Evolutionary conservation across 202 grass and related monocot species (phyloP).

Genomic region (Schoenoplectus triqueter): DNA sequence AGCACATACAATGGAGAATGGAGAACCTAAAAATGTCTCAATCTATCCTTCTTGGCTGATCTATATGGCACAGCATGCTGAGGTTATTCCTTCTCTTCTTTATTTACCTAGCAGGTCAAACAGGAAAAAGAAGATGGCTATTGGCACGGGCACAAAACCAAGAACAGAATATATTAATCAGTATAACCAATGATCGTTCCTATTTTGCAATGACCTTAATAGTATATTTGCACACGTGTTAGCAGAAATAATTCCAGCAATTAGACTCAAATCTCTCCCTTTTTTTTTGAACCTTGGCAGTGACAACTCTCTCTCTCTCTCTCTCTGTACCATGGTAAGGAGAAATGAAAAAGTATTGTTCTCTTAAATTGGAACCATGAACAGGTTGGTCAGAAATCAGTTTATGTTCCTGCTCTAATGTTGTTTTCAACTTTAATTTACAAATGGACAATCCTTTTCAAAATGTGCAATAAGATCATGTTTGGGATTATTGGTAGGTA

Average conservation of each 20-base stretch:
- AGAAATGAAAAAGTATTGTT: too few relatives aligned
- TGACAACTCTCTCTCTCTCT: not conserved
- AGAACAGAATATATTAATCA: not conserved
- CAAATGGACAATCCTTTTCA: not conserved
- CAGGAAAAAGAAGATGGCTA: not conserved
- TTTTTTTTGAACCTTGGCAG: not conserved
- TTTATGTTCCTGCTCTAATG: not conserved
- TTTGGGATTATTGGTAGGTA: not conserved
- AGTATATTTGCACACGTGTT: not conserved
- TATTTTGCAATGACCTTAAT: not conserved
- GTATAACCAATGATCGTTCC: not conserved
- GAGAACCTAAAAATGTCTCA: constrained; percentile 32
- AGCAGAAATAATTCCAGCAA: constrained; percentile 3
- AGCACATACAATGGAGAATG: constrained; percentile 12
- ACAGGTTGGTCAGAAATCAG: constrained; percentile 15
- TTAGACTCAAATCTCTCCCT: not conserved
- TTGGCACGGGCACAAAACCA: not conserved
- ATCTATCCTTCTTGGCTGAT: constrained; percentile 25
- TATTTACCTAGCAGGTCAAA: constrained; percentile 25
- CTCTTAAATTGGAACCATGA: too few relatives aligned
- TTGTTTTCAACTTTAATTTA: not conserved
- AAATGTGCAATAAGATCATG: not conserved
- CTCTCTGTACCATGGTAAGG: not conserved
- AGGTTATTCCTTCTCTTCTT: not conserved
- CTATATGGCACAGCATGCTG: not conserved